These are phyloP conservation scores for Petunia hybrid DNA, from an alignment of 305 asterid species.

Conservation along the genomic window DNA sequence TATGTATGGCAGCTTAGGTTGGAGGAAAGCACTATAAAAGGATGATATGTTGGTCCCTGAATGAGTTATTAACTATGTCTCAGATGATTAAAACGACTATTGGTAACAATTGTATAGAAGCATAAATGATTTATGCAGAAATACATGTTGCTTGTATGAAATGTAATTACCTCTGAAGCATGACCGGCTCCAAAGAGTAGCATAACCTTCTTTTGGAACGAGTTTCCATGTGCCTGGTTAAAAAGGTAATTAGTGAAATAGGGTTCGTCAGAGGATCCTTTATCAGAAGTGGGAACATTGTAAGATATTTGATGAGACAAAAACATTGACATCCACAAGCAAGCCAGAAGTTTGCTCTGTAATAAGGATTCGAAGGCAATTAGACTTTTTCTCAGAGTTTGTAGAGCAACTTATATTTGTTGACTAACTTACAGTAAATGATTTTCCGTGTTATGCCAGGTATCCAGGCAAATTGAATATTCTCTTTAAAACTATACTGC, in stretches of 20 bases:
- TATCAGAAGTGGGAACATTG: not conserved
- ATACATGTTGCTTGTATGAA: not conserved
- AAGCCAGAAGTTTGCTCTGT: constrained; percentile 1
- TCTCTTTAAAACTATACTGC: constrained; percentile 6
- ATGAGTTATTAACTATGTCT: not conserved
- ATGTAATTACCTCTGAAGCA: constrained; percentile 67
- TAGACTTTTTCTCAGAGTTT: not conserved
- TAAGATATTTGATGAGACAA: constrained; percentile 20
- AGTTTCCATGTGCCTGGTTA: constrained; percentile 83
- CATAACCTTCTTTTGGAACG: constrained; percentile 91
- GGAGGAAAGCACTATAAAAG: constrained; percentile 8
- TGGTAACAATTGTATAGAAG: not conserved
- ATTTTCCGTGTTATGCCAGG: not conserved
- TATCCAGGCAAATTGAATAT: not conserved
- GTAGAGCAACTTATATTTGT: not conserved
- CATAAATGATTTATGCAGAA: not conserved
- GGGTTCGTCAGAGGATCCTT: not conserved
- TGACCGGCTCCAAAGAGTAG: constrained; percentile 79
- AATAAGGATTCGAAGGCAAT: not conserved
- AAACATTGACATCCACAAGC: not conserved
- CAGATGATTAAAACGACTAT: not conserved
- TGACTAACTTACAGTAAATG: not conserved
- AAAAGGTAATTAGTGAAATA: not conserved
- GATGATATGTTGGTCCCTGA: not conserved
- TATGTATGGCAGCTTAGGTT: constrained; percentile 18